These are phyloP conservation scores for Fusarium algeriense DNA, from an alignment of 2,329 filamentous ascomycete genomes.

Conservation along the genomic window DNA sequence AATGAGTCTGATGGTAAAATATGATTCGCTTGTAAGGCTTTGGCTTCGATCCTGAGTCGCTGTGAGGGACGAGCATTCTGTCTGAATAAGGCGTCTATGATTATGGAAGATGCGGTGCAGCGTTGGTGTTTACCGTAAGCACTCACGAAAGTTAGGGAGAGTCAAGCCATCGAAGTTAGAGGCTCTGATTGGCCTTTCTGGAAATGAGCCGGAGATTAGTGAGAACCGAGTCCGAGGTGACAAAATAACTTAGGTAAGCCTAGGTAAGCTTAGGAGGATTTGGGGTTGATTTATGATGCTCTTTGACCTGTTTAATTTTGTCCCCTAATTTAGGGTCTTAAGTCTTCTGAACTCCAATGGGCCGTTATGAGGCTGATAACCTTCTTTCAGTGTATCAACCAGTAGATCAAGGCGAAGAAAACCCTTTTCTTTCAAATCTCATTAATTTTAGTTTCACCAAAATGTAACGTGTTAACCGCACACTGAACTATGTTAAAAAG, in stretches of 20 bases:
- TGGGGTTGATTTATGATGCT: no score
- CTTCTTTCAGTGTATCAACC: no score
- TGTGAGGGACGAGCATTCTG: conserved; percentile 24
- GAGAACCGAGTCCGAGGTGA: no score
- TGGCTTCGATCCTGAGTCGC: not conserved
- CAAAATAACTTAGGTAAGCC: no score
- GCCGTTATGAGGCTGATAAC: not conserved
- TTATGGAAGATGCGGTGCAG: conserved; percentile 8
- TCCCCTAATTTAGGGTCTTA: no score
- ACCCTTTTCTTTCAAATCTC: no score
- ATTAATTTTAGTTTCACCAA: no score
- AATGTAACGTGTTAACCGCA: not conserved
- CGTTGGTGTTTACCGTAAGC: not conserved
- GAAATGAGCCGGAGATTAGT: not conserved
- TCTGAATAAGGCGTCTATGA: not conserved
- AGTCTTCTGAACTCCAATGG: no score
- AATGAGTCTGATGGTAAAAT: conserved; percentile 64
- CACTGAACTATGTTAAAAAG: not conserved
- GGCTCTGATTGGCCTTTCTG: not conserved
- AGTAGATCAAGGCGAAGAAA: no score
- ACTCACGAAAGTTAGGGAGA: not conserved
- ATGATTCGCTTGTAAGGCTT: conserved; percentile 54
- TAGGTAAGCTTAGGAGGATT: no score
- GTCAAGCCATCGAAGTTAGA: not conserved
- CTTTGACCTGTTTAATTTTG: no score